These are phyloP conservation scores for Naematelia encephala DNA, from an alignment of 768 basidiomycete species.

Conservation along the genomic window DNA sequence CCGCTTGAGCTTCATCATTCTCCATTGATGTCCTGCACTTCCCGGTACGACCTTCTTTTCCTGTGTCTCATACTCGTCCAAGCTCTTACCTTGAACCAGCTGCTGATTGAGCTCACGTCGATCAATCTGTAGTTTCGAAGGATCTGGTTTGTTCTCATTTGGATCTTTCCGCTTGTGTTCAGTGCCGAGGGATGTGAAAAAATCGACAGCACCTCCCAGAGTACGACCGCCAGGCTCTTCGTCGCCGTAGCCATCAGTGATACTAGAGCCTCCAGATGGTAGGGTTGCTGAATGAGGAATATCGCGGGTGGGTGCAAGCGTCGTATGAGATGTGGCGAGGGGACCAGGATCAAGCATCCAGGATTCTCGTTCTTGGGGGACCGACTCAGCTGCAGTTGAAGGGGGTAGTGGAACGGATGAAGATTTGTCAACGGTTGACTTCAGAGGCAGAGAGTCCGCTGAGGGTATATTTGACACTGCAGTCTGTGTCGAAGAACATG, in stretches of 20 bases:
- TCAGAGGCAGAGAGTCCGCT: conserved; percentile 66
- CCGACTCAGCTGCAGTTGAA: conserved; percentile 55
- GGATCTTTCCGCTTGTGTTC: conserved; percentile 61
- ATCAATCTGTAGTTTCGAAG: conserved; percentile 62
- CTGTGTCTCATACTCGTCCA: conserved; percentile 52
- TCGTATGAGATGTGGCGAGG: conserved; percentile 20
- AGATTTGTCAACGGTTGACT: conserved; percentile 57
- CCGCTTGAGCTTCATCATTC: conserved; percentile 91
- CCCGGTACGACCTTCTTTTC: conserved; percentile 65
- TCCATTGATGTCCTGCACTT: conserved; percentile 90
- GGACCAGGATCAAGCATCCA: conserved; percentile 73
- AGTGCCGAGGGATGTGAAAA: conserved; percentile 82
- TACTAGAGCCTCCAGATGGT: conserved; percentile 12
- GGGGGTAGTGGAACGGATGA: conserved; percentile 57
- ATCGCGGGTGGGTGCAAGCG: conserved; percentile 20
- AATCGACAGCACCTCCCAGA: conserved; percentile 67
- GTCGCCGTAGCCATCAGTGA: conserved; percentile 53
- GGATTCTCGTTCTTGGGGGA: conserved; percentile 63
- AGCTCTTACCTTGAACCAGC: conserved; percentile 56
- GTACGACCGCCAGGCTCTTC: conserved; percentile 59
- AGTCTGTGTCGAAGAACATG: conserved; percentile 18
- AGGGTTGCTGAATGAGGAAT: conserved; percentile 27
- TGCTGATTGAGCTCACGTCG: conserved; percentile 50
- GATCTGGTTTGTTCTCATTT: conserved; percentile 61
- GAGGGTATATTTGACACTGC: conserved; percentile 66